phyloP scores from a whole-genome alignment of 768 basidiomycete genomes.

The Suillus brevipes region DNA sequence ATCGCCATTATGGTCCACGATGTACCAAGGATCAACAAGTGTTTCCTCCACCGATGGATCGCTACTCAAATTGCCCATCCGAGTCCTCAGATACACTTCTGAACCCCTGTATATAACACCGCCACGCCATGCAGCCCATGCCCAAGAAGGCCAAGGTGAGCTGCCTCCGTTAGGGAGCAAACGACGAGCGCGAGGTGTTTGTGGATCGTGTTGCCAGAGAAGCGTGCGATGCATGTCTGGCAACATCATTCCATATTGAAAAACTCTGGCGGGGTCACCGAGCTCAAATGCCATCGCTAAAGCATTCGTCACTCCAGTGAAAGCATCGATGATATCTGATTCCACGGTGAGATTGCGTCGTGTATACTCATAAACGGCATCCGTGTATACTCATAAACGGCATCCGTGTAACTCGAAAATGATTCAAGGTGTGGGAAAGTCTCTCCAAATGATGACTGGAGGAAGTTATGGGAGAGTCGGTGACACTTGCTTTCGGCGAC shows the following conservation, averaged over 20 bases:
- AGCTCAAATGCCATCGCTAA: not conserved
- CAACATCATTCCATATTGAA: not conserved
- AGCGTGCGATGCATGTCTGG: slow-evolving; percentile 17
- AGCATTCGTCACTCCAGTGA: not conserved
- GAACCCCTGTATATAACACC: slow-evolving; percentile 6
- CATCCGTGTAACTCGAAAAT: not conserved
- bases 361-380: not conserved
- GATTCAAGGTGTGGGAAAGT: not conserved
- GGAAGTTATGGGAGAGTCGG: not conserved
- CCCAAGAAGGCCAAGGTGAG: slow-evolving; percentile 14
- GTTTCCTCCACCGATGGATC: slow-evolving; percentile 17
- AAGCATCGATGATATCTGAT: not conserved
- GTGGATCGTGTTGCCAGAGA: slow-evolving; percentile 23
- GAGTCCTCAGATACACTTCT: not conserved
- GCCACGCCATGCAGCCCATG: slow-evolving; percentile 29
- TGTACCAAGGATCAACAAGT: slow-evolving; percentile 10
- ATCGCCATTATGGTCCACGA: not conserved
- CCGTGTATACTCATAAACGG: not conserved
- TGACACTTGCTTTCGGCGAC: not conserved
- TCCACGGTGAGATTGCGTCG: not conserved
- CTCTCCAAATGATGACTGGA: not conserved
- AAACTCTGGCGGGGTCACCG: not conserved
- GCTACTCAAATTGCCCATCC: not conserved
- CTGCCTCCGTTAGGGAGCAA: not conserved
- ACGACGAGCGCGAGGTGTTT: slow-evolving; percentile 16